A percentile compares a stretch with the other conserved stretches of the same genome.
Conservation (phyloP, 2,329 filamentous ascomycete genomes). For the Ascochyta fabae region DNA sequence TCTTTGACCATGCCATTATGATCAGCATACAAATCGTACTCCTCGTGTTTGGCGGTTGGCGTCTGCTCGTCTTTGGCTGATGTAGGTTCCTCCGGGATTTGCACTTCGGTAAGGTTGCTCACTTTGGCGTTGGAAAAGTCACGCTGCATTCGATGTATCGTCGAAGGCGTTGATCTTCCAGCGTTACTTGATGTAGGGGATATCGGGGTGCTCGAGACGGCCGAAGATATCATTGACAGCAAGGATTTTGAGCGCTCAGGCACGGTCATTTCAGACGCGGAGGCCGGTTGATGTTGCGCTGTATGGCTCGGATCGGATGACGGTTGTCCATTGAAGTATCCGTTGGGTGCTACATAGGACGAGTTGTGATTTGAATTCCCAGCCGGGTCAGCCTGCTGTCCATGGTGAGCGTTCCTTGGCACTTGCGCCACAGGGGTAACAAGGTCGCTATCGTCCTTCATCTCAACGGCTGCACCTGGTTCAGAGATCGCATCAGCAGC, state of each 20-base stretch:
- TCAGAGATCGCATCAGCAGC: conserved; percentile 34
- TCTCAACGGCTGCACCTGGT: conserved; percentile 31
- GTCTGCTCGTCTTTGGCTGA: conserved; percentile 23
- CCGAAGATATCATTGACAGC: conserved; percentile 46
- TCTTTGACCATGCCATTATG: conserved; percentile 48
- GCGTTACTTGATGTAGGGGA: conserved; percentile 39
- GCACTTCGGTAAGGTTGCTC: conserved; percentile 23
- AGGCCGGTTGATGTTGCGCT: conserved; percentile 21
- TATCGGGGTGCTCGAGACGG: conserved; percentile 39
- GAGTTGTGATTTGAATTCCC: conserved; percentile 19
- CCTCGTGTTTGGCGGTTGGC: conserved; percentile 30
- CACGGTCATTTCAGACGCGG: conserved; percentile 20
- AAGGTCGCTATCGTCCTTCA: conserved; percentile 34
- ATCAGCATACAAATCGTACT: conserved; percentile 48
- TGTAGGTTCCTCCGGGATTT: conserved; percentile 34
- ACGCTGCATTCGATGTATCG: conserved; percentile 34
- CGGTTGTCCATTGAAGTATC: conserved; percentile 20
- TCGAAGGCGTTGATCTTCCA: conserved; percentile 40
- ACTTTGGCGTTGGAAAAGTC: conserved; percentile 32
- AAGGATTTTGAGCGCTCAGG: conserved; percentile 44
- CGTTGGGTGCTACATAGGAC: conserved; percentile 18
- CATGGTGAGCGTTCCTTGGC: conserved; percentile 28
- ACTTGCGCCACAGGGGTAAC: conserved; percentile 37
- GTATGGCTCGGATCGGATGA: conserved; percentile 15
- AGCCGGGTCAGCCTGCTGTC: conserved; percentile 26